Base-by-base conservation (phyloP, 2,329 filamentous ascomycete species). In the Scleromitrula shiraiana region DNA sequence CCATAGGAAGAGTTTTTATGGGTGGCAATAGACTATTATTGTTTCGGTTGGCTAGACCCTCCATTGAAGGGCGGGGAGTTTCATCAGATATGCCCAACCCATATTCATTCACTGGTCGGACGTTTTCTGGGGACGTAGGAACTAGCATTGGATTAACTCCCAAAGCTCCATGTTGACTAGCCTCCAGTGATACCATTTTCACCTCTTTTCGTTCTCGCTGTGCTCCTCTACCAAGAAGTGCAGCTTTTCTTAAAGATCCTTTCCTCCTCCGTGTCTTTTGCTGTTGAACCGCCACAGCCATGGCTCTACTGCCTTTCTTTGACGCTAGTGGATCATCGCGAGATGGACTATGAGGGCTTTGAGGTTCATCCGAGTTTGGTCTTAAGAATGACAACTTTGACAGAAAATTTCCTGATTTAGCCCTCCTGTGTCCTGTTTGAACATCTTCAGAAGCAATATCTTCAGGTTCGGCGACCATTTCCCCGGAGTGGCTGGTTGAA, bases 161-260 rank as follows among this genome's bases (percentile, higher is more conserved):
- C 41, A 51, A 59, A 8, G 26, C 47, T 22, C 37, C 32, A 7
- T 57, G 41, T 33, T 54, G 50, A 63, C 58, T 49, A 53, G 65
- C 56, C 53, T 67, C 54, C 53, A 63, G 46, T 58, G 61, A 53
- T 14, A 54, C 51, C 20, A 50, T 45, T 46, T 70, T 76, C 48
- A 65, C 67, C 48, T 80, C 80, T 55, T 69, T 76, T 60, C 68
- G 74, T 57, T 78, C 80, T 51, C 77, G 74, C 64, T 77, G 80
- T 46, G 74, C 78, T 52, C 83, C 83, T 53, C 85, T 84, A 14
- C 88, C 87, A 15, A 95, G 73, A 41, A 95, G 72, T 22, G 88
- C 89, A 9, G 87, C 88, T 67, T 95, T 95, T 51, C 90, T 78
- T 64, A 96, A 71, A 9, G 90, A 95, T 4, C 88, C 89, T 63